Evolutionary conservation across 2,329 filamentous ascomycete species (phyloP).

Genomic region (Aspergillus sp.): DNA sequence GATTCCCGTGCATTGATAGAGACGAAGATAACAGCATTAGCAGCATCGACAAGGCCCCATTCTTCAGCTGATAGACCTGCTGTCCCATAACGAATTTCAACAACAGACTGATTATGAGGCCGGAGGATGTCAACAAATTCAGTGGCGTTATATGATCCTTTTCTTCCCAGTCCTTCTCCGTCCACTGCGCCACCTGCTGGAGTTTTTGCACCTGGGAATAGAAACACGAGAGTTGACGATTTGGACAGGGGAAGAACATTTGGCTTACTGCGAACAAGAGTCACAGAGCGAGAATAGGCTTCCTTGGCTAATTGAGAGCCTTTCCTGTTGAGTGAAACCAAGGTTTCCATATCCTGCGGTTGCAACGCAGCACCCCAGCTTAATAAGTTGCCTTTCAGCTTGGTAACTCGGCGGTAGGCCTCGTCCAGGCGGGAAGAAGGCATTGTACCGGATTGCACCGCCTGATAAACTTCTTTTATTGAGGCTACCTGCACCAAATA

Average conservation of each 20-base stretch:
- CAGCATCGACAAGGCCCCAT: slow-evolving; percentile 27
- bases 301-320: slow-evolving; percentile 25
- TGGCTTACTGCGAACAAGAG: slow-evolving; percentile 31
- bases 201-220: slow-evolving; percentile 33
- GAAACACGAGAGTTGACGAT: slow-evolving; percentile 27
- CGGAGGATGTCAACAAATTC: slow-evolving; percentile 30
- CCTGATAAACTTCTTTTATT: slow-evolving; percentile 34
- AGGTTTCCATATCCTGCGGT: slow-evolving; percentile 8
- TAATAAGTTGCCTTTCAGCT: slow-evolving; percentile 33
- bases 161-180: slow-evolving; percentile 30
- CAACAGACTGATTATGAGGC: slow-evolving; percentile 17
- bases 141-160: slow-evolving; percentile 26
- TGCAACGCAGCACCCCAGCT: slow-evolving; percentile 26
- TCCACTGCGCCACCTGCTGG: slow-evolving; percentile 34
- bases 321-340: slow-evolving; percentile 20
- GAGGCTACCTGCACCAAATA: slow-evolving; percentile 37
- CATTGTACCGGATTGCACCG: slow-evolving; percentile 31
- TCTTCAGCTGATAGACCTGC: slow-evolving; percentile 25
- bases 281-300: slow-evolving; percentile 37
- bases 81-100: slow-evolving; percentile 30
- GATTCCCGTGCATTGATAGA: slow-evolving; percentile 37
- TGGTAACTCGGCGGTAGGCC: slow-evolving; percentile 29
- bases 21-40: slow-evolving; percentile 36
- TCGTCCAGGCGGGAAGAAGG: slow-evolving; percentile 25
- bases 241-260: slow-evolving; percentile 26